Evolutionary conservation across 2,329 filamentous ascomycete species (phyloP).

Genomic region (Phaeosphaeriaceae sp.): DNA sequence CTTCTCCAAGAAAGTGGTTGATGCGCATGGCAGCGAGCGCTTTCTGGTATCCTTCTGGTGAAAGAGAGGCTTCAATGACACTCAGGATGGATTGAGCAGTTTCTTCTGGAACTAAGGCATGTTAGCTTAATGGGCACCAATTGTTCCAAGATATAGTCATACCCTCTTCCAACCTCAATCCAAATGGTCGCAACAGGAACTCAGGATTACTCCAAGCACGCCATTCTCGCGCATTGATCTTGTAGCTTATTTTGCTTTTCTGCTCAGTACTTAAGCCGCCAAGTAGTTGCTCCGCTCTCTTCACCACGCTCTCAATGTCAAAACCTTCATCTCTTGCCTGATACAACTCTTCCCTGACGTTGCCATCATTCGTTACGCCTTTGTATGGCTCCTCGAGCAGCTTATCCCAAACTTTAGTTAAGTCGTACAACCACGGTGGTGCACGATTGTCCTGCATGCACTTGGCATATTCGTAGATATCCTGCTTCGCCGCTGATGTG

Average conservation of each 20-base stretch:
- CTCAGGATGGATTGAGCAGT: slow-evolving; percentile 56
- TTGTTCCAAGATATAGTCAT: background rate
- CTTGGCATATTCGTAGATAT: slow-evolving; percentile 67
- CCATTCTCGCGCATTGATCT: slow-evolving; percentile 75
- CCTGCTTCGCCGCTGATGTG: slow-evolving; percentile 67
- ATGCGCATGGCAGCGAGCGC: slow-evolving; percentile 74
- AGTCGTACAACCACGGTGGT: slow-evolving; percentile 68
- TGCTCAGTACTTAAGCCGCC: slow-evolving; percentile 58
- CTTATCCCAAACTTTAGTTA: slow-evolving; percentile 48
- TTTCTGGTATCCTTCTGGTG: slow-evolving; percentile 74
- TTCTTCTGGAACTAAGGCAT: slow-evolving; percentile 29
- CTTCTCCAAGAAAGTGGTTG: slow-evolving; percentile 76
- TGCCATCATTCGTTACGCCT: slow-evolving; percentile 74
- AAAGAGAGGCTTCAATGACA: slow-evolving; percentile 66
- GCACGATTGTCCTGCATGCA: slow-evolving; percentile 64
- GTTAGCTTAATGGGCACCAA: slow-evolving; percentile 9
- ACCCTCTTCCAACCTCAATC: slow-evolving; percentile 72
- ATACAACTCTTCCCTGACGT: slow-evolving; percentile 63
- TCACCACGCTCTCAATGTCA: slow-evolving; percentile 64
- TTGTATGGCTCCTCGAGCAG: slow-evolving; percentile 68
- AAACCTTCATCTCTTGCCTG: slow-evolving; percentile 68
- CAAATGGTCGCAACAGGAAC: slow-evolving; percentile 72
- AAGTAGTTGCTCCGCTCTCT: slow-evolving; percentile 58
- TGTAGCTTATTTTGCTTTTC: slow-evolving; percentile 59
- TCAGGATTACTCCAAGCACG: slow-evolving; percentile 76